These are phyloP conservation scores for Diaporthe velutina DNA, from an alignment of 2,329 filamentous ascomycete species.

Conservation along the genomic window DNA sequence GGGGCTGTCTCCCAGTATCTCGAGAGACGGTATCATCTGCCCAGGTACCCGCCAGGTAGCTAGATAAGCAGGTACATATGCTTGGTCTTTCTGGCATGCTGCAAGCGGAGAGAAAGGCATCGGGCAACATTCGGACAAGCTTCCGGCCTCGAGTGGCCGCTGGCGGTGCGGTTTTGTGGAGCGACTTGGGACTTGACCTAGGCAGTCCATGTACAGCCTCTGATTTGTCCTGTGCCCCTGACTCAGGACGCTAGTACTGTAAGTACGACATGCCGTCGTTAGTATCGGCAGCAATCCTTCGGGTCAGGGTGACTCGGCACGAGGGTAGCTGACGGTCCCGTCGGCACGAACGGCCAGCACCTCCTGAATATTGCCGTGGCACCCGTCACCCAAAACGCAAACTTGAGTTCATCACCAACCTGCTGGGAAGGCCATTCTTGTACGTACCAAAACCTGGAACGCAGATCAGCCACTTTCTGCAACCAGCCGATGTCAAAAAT, in stretches of 20 bases:
- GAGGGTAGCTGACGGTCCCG: neutral
- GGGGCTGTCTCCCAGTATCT: neutral
- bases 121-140: constrained; percentile 16
- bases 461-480: constrained; percentile 10
- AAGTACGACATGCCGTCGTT: constrained; percentile 9
- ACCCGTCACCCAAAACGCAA: neutral
- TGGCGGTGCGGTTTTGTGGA: constrained; percentile 18
- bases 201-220: constrained; percentile 2
- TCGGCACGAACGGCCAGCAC: constrained; percentile 18
- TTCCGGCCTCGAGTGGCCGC: neutral
- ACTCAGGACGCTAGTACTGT: constrained; percentile 29
- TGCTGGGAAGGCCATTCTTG: neutral
- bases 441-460: neutral
- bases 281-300: constrained; percentile 25
- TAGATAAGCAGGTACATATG: neutral
- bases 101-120: neutral
- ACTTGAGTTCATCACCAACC: neutral
- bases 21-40: neutral
- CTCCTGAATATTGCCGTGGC: neutral
- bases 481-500: constrained; percentile 6
- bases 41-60: neutral
- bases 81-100: constrained; percentile 3
- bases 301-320: constrained; percentile 24
- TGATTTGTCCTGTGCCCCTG: constrained; percentile 35
- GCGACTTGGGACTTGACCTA: neutral